Conservation (phyloP, 148 eudicot species). For the Rhododendron mucronatum region DNA sequence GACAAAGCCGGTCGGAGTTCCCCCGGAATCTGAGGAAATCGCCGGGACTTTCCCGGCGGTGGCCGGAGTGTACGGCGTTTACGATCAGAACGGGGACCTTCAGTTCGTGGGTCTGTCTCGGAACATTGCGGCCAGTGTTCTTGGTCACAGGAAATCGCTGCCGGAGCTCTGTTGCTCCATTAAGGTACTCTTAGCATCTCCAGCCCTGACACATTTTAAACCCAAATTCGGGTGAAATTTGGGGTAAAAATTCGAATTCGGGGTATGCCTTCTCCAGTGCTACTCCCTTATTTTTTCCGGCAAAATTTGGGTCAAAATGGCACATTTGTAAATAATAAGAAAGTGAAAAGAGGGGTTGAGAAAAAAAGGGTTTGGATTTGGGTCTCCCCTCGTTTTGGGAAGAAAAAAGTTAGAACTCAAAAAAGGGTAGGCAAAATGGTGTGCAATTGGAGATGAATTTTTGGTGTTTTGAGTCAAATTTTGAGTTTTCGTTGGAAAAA, state of each 20-base stretch:
- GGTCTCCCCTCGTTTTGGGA: too few species aligned
- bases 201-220: neutral
- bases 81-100: constrained; percentile 44
- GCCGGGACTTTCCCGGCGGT: constrained; percentile 36
- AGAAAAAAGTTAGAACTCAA: too few species aligned
- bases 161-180: constrained; percentile 77
- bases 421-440: too few species aligned
- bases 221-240: neutral
- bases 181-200: constrained; percentile 44
- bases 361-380: too few species aligned
- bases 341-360: neutral
- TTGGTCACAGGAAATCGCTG: constrained; percentile 47
- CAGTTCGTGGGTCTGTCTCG: constrained; percentile 89
- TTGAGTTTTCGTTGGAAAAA: neutral
- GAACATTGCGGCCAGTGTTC: constrained; percentile 61
- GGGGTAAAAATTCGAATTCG: neutral
- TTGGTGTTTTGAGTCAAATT: too few species aligned
- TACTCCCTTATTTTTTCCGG: neutral
- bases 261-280: neutral
- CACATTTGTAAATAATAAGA: too few species aligned
- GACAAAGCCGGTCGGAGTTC: constrained; percentile 19
- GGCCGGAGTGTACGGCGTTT: constrained; percentile 77
- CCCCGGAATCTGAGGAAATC: constrained; percentile 27
- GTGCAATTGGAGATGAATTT: neutral
- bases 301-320: neutral